Evolutionary conservation across 2,329 filamentous ascomycete genomes (phyloP).

Genomic region (Penicillium hordei): DNA sequence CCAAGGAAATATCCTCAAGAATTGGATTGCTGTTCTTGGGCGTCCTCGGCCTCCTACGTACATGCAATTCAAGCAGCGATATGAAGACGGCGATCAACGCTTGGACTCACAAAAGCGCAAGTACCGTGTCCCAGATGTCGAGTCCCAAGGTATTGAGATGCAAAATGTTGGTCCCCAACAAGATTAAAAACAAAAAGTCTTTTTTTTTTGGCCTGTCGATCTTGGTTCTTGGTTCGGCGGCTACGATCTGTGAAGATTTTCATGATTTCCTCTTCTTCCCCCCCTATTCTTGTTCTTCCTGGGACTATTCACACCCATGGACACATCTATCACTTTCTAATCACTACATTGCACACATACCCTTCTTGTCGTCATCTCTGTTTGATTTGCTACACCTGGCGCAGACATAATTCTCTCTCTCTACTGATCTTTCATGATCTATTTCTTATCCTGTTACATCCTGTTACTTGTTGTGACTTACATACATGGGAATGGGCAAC

Average conservation of each 20-base stretch:
- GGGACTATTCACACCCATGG: not conserved
- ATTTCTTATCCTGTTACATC: constrained; percentile 17
- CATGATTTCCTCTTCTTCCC: constrained; percentile 12
- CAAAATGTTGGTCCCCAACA: constrained; percentile 53
- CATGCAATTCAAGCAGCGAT: constrained; percentile 76
- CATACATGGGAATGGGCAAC: constrained; percentile 3
- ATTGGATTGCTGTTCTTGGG: constrained; percentile 77
- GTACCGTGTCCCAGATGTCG: constrained; percentile 49
- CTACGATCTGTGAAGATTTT: constrained; percentile 23
- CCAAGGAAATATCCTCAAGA: constrained; percentile 71
- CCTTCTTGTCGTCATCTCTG: constrained; percentile 12
- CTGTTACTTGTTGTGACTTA: constrained; percentile 12
- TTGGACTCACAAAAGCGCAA: constrained; percentile 63
- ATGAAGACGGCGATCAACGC: constrained; percentile 79
- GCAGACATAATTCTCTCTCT: constrained; percentile 6
- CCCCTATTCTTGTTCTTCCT: constrained; percentile 4
- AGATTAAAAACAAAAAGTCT: constrained; percentile 16
- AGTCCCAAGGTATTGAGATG: constrained; percentile 69
- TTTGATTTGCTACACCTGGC: constrained; percentile 5
- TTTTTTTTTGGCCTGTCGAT: constrained; percentile 9
- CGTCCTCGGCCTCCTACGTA: constrained; percentile 86
- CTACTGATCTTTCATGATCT: constrained; percentile 20
- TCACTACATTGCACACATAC: constrained; percentile 16
- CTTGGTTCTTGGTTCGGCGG: constrained; percentile 12
- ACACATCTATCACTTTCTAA: constrained; percentile 21